phyloP scores from a whole-genome alignment of 2,329 filamentous ascomycete species.

The Cladosporium velox region DNA sequence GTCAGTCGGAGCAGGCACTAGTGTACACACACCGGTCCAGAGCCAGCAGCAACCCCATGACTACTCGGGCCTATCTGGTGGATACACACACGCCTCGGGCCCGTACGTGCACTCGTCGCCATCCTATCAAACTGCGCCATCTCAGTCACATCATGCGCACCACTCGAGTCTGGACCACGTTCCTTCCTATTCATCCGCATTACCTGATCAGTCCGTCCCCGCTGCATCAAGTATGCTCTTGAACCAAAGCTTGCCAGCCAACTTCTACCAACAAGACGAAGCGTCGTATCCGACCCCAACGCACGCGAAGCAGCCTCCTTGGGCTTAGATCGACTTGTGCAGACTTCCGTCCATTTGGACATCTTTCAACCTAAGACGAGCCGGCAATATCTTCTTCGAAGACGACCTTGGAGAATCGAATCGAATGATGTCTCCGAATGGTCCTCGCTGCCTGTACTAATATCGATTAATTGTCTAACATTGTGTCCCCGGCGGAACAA shows the following conservation, averaged over 20 bases:
- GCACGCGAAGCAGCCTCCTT: conserved; percentile 17
- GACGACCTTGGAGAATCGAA: too few relatives aligned
- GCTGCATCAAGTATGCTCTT: conserved; percentile 15
- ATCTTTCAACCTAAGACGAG: too few relatives aligned
- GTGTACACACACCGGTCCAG: conserved; percentile 18
- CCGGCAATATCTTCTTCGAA: too few relatives aligned
- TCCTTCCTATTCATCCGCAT: background rate
- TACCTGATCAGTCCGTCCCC: conserved; percentile 1
- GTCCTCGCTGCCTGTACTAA: conserved; percentile 12
- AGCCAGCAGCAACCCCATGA: conserved; percentile 18
- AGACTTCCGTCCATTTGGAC: conserved; percentile 3
- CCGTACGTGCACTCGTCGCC: conserved; percentile 20
- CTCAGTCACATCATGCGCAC: conserved; percentile 18
- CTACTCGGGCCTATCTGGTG: conserved; percentile 12
- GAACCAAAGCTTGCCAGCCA: conserved; percentile 10
- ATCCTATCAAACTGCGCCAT: conserved; percentile 12
- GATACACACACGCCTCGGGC: conserved; percentile 15
- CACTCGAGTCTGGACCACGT: conserved; percentile 19
- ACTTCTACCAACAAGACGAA: conserved; percentile 22
- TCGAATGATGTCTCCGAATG: background rate
- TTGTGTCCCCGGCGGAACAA: conserved; percentile 35
- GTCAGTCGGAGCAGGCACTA: conserved; percentile 17
- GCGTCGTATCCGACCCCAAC: conserved; percentile 20
- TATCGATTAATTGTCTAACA: conserved; percentile 15
- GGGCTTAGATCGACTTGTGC: background rate